Conservation (phyloP, 805 yeast genomes). For the Candida mattraensis region DNA sequence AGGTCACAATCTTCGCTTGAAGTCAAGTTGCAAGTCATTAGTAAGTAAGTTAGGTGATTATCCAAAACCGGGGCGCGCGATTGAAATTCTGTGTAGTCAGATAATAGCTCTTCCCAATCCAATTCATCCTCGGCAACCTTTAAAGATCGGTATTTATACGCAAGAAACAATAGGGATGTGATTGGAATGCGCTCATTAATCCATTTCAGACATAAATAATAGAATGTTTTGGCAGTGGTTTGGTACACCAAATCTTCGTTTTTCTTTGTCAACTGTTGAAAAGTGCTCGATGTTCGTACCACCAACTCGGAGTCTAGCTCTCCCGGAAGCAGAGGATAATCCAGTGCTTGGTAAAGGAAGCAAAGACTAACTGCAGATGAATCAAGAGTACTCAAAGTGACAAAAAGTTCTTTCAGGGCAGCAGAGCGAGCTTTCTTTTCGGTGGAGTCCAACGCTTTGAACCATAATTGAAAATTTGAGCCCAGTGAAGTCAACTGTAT, state of each 20-base stretch:
- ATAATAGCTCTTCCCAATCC: constrained; percentile 6
- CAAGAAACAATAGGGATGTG: constrained; percentile 3
- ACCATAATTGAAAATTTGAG: constrained; percentile 17
- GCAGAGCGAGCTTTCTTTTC: no score
- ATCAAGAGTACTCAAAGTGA: no score
- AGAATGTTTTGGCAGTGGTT: constrained; percentile 11
- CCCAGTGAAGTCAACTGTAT: constrained; percentile 5
- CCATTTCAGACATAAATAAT: constrained; percentile 9
- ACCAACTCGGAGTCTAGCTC: constrained; percentile 1
- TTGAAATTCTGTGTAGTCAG: neutral
- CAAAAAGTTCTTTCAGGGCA: no score
- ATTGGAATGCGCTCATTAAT: constrained; percentile 2
- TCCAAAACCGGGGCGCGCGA: neutral
- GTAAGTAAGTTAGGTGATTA: constrained; percentile 7
- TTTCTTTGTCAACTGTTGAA: constrained; percentile 1
- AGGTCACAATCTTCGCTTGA: neutral
- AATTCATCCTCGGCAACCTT: constrained; percentile 2
- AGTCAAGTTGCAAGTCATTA: constrained; percentile 2
- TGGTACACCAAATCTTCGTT: constrained; percentile 11
- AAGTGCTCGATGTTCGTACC: constrained; percentile 3
- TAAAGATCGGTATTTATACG: constrained; percentile 3
- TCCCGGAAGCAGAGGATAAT: no score
- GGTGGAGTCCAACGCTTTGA: constrained; percentile 3
- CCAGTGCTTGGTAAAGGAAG: no score
- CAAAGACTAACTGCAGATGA: neutral